Evolutionary conservation across 495 filamentous ascomycete genomes (phyloP).

Genomic region (Penicillium cataractarum): DNA sequence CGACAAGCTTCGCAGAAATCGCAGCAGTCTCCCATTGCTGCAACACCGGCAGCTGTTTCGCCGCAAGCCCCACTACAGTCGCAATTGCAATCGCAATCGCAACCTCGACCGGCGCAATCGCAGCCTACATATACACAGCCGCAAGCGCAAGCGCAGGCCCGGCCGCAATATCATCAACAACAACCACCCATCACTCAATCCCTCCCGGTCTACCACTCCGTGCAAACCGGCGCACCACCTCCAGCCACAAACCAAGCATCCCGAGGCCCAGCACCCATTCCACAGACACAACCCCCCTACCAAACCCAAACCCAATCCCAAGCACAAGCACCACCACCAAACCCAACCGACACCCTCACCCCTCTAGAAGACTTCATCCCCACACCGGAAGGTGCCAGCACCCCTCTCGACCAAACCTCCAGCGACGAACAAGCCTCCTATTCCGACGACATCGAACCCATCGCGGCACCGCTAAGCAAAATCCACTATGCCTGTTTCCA

Average conservation of each 20-base stretch:
- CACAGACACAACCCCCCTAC: not conserved
- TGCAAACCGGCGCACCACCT: not conserved
- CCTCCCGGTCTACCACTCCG: not conserved
- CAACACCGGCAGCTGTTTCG: not conserved
- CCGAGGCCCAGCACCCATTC: not conserved
- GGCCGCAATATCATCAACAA: too few relatives aligned
- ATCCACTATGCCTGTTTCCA: conserved; percentile 52
- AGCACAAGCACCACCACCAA: not conserved
- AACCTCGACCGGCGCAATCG: conserved; percentile 6
- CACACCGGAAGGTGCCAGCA: conserved; percentile 35
- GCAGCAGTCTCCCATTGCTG: conserved; percentile 2
- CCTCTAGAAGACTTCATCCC: conserved; percentile 47
- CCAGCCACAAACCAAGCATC: not conserved
- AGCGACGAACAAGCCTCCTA: conserved; percentile 35
- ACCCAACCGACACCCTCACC: conserved; percentile 17
- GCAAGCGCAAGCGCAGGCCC: not conserved
- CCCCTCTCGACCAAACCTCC: conserved; percentile 29
- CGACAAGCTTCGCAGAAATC: conserved; percentile 13
- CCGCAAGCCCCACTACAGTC: conserved; percentile 10
- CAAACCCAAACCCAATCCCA: too few relatives aligned
- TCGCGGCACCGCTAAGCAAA: conserved; percentile 43
- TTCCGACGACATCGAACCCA: conserved; percentile 39
- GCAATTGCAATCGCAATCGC: conserved; percentile 13
- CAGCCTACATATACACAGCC: not conserved
- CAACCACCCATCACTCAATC: not conserved